Base-by-base conservation (phyloP, 306 rosid species). In the Fragaria vesca region DNA sequence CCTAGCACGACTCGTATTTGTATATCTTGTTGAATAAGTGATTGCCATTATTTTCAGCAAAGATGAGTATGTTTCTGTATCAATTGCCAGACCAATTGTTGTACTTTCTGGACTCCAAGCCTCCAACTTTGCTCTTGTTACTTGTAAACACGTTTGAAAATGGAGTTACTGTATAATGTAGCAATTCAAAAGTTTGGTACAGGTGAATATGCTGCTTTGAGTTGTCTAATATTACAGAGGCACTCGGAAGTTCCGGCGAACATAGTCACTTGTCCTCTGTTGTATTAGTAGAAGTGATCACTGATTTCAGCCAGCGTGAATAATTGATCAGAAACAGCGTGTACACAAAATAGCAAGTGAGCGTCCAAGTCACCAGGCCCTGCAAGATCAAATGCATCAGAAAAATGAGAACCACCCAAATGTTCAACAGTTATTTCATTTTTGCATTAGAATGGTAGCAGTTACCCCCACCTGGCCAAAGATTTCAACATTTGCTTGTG, bases 311-410 rank as follows among this genome's bases (percentile, higher is more conserved):
- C 88, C 88, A 80, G n/a, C 86, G 81, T 43, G 88, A 85, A 11
- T 78, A 69, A 58, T 80, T 80, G 43, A 83, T 76, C 76, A 85
- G 45, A 62, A 87, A 85, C 26, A 54, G 79, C 1, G 87, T 85
- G 79, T 87, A 85, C 32, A 79, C 83, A 21, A 88, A 88, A 34
- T 85, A 88, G 84, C 91, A 81, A 58, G 89, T 83, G 63, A 85
- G 71, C 42, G 89, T 85, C 89, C 91, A 88, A 80, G 83, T 88
- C 52, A 88, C 81, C 51, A 88, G 58, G 52, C 91, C 89, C 91
- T 85, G 81, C 74, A 76, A 17, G 36, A 66, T 72, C 68, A 71
- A 46, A 66, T n/a, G 42, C 20, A 20, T 21, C 66, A 34, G 75
- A n/a, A 66, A n/a, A 75, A 21, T 4, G 73, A 67, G 61, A 28